Conservation (phyloP, 768 basidiomycete species). For the Mycena crocata region DNA sequence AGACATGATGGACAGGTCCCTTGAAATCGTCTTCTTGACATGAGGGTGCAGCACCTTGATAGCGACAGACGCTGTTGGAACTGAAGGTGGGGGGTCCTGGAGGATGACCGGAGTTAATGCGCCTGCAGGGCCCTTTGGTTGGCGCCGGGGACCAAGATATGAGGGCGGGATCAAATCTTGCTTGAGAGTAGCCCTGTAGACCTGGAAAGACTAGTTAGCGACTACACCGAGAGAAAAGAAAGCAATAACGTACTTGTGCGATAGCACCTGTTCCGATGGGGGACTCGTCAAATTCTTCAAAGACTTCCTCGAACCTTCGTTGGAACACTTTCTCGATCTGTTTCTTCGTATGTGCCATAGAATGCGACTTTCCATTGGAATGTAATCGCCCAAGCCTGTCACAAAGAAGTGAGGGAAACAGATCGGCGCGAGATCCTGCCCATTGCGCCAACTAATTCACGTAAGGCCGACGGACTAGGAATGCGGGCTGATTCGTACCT, state of each 20-base stretch:
- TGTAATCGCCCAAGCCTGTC: slow-evolving; percentile 87
- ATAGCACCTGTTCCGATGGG: slow-evolving; percentile 99
- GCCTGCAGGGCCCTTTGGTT: slow-evolving; percentile 59
- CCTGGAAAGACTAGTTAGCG: slow-evolving; percentile 54
- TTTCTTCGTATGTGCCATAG: slow-evolving; percentile 79
- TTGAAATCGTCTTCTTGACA: slow-evolving; percentile 81
- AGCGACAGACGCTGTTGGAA: slow-evolving; percentile 89
- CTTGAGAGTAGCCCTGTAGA: slow-evolving; percentile 89
- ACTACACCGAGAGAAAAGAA: neutral
- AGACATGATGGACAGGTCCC: slow-evolving; percentile 95
- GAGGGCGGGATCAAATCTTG: slow-evolving; percentile 87
- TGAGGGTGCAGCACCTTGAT: slow-evolving; percentile 96
- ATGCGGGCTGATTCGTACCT: slow-evolving; percentile 61
- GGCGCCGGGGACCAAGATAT: slow-evolving; percentile 82
- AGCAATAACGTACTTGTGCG: slow-evolving; percentile 71
- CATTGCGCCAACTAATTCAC: slow-evolving; percentile 89
- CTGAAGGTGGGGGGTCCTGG: slow-evolving; percentile 73
- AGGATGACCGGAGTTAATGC: slow-evolving; percentile 65
- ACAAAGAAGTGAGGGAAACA: slow-evolving; percentile 91
- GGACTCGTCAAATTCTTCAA: slow-evolving; percentile 85
- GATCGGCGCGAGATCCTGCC: slow-evolving; percentile 95
- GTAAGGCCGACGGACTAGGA: slow-evolving; percentile 27
- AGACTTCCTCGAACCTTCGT: slow-evolving; percentile 86
- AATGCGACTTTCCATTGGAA: slow-evolving; percentile 87
- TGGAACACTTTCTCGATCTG: slow-evolving; percentile 90